Evolutionary conservation across 2,329 filamentous ascomycete genomes (phyloP), one percentile per base, ranked within the genome.

Genomic region (Cordyceps pruinosa): DNA sequence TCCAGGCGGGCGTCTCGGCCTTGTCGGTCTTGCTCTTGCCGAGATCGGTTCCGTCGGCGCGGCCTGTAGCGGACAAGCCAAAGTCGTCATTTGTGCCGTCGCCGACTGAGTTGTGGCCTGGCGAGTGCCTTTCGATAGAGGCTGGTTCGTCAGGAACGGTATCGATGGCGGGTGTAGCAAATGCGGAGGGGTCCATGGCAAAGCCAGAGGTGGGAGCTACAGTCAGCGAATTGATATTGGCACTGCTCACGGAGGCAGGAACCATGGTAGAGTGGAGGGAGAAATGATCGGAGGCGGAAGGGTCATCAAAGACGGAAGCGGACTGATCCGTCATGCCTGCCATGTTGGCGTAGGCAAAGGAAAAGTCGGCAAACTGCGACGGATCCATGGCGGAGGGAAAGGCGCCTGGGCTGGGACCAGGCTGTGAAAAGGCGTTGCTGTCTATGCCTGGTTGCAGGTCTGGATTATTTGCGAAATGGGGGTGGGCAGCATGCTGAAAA

Each of bases 1-100:
- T 92, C 89, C 89, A 93, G 15, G 86, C 77, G 15, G 87, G 85
- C 9, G 80, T 75, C 51, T 83, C 82, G 6, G 77, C 71, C 61
- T 83, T 85, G 59, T 83, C 79, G 51, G 84, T 81, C 66, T 81
- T 84, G 34, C 71, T 64, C 64, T 80, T 80, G 21, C 76, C 78
- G 23, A 80, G 65, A 53, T 84, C 82, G n/a, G 75, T 78, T 15
- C 77, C 77, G 63, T 84, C 81, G 34, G 72, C 73, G 28, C 74
- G 73, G 19, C 70, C 72, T 46, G 72, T 71, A 35, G 71, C 72
- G 19, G 75, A 72, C 35, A 84, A 68, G 10, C 79, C 82, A 61
- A 86, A 85, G 52, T 86, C 83, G 65, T 86, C 83, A 5, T 76
- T 74, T 56, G 77, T 71, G 25, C 76, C 70, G 57, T 84, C 82